Evolutionary conservation across 1,284 basidiomycete species (phyloP), one percentile per base, ranked within the genome.

Genomic region (Mycena sp.): DNA sequence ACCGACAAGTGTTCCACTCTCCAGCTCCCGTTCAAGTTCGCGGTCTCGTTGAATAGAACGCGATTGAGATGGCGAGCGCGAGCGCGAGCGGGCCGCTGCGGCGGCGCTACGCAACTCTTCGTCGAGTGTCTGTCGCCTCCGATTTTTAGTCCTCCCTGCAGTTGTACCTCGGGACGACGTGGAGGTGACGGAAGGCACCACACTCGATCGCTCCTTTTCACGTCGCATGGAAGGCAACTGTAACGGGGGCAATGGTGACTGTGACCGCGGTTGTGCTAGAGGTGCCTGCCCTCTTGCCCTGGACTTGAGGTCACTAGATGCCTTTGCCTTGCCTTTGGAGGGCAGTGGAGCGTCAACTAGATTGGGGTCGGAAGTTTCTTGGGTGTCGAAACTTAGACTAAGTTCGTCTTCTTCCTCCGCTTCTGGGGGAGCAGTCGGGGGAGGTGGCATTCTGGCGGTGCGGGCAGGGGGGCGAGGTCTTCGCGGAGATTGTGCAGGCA

Each of bases 21-120:
- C 68, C 40, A 62, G 57, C 21, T 67, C 66, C 28, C 61, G 46
- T 25, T 71, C 61, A 23, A 63, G 23, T 14, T 62, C 63, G 4
- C 64, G 59, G 17, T 75, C 76, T 21, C 40, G 61, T 29, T 63
- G 55, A 9, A 43, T 58, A 67, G 72, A 37, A 69, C 70, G 19
- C 72, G 76, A 30, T 69, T 71, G 40, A 58, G 70, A 45, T 76
- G 77, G 0, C 38, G 67, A 35, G 30, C 60, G 38, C 50, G 52
- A 41, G n/a, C n/a, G n/a, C n/a, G n/a, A n/a, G n/a, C n/a, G n/a
- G 7, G 9, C 40, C 7, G 16, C 40, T 11, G 55, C 65, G n/a
- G n/a, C n/a, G 2, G 85, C 87, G 49, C 73, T 76, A 19, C 82
- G 82, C 19, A 92, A 63, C 73, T 92, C 90, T 60, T 90, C 83